phyloP scores from a whole-genome alignment of 192 early-diverging fungal genomes.

The Kappamyces sp. region DNA sequence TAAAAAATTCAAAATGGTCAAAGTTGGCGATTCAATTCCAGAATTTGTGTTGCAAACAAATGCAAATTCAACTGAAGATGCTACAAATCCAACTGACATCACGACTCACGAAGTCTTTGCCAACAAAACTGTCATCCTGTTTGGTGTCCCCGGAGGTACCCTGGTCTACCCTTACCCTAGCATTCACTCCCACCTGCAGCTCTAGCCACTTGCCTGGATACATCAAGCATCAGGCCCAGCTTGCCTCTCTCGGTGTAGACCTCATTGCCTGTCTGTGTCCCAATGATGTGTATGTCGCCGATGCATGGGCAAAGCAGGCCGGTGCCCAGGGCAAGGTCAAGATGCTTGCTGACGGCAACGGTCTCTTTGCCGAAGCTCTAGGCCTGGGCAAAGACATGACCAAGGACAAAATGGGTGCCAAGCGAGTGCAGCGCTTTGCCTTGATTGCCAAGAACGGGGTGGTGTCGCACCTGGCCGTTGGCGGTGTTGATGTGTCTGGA shows the following conservation, averaged over 20 bases:
- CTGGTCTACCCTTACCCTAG: too few relatives aligned
- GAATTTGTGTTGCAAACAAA: too few relatives aligned
- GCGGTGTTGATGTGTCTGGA: constrained; percentile 50
- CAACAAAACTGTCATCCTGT: constrained; percentile 61
- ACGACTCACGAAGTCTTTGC: too few relatives aligned
- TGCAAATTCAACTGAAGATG: too few relatives aligned
- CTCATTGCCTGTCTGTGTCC: constrained; percentile 63
- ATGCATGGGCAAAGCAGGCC: constrained; percentile 46
- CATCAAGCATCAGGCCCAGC: constrained; percentile 39
- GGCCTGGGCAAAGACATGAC: constrained; percentile 62
- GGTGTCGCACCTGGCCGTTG: constrained; percentile 70
- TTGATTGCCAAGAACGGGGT: constrained; percentile 65
- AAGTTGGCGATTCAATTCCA: too few relatives aligned
- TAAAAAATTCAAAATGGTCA: too few relatives aligned
- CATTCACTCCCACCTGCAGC: constrained; percentile 67
- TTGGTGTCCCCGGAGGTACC: constrained; percentile 61
- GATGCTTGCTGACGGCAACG: constrained; percentile 75
- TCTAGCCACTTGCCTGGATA: constrained; percentile 65
- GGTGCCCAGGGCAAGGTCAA: constrained; percentile 45
- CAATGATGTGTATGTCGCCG: constrained; percentile 52
- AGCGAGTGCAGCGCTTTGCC: constrained; percentile 67
- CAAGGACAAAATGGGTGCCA: constrained; percentile 51
- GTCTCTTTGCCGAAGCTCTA: constrained; percentile 57
- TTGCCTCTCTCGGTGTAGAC: constrained; percentile 66
- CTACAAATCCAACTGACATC: too few relatives aligned